Evolutionary conservation across 2,329 filamentous ascomycete species (phyloP).

Genomic region (Tolypocladium album): DNA sequence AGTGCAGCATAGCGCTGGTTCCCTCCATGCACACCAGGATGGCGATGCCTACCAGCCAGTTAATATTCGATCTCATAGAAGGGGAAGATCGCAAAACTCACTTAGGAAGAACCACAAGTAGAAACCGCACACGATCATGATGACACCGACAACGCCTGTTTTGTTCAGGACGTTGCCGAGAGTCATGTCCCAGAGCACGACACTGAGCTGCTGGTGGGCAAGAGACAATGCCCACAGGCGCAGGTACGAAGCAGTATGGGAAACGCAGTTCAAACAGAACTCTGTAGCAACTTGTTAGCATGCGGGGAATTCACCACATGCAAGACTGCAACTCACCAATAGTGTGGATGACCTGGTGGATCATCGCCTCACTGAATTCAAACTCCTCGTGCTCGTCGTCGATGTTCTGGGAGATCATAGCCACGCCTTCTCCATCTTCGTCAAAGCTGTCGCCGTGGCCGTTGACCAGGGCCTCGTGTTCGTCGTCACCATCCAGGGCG

Average conservation of each 20-base stretch:
- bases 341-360: constrained; percentile 97
- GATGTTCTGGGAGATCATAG: constrained; percentile 82
- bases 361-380: constrained; percentile 95
- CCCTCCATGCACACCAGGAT: constrained; percentile 92
- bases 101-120: constrained; percentile 83
- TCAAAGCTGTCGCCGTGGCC: constrained; percentile 48
- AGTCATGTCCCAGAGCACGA: constrained; percentile 96
- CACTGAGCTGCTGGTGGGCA: constrained; percentile 93
- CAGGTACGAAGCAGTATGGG: constrained; percentile 95
- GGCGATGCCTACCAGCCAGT: constrained; percentile 26
- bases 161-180: constrained; percentile 63
- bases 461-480: constrained; percentile 42
- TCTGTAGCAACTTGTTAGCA: constrained; percentile 41
- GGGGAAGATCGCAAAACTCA: constrained; percentile 14
- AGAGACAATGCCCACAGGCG: constrained; percentile 96
- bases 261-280: constrained; percentile 98
- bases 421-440: constrained; percentile 69
- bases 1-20: constrained; percentile 91
- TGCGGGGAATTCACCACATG: neutral
- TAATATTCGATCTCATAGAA: constrained; percentile 8
- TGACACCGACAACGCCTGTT: constrained; percentile 56
- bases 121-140: constrained; percentile 76
- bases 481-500: constrained; percentile 81
- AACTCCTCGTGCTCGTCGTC: constrained; percentile 88
- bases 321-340: constrained; percentile 58